Percentiles rank a stretch among this genome's conserved stretches.
phyloP scores from a whole-genome alignment of 371 early-diverging fungal species.

The Mucor sp. region DNA sequence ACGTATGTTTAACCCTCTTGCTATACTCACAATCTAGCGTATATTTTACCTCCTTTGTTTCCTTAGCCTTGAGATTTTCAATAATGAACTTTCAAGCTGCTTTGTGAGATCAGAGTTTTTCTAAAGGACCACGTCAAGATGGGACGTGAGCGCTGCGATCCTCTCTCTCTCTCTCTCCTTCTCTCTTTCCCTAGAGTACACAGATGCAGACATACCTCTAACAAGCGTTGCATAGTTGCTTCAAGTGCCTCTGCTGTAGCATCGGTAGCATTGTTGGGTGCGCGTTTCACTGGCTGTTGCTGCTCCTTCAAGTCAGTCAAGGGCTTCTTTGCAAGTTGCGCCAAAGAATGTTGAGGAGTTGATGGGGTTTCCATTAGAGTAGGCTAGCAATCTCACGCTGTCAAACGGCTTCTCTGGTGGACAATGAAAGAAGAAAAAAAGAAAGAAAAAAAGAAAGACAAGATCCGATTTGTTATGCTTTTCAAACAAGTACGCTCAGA shows the following conservation, averaged over 20 bases:
- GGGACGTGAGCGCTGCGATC: neutral
- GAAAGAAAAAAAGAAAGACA: neutral
- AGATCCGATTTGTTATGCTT: neutral
- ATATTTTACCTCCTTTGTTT: slow-evolving; percentile 13
- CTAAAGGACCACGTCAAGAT: neutral
- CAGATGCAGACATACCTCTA: neutral
- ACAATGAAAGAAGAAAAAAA: neutral
- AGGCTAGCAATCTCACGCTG: neutral
- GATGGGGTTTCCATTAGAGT: neutral
- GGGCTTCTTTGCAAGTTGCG: neutral
- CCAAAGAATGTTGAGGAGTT: neutral
- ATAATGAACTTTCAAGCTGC: slow-evolving; percentile 3
- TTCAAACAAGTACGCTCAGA: neutral
- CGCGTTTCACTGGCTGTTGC: neutral
- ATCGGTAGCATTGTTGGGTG: neutral
- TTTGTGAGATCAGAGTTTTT: slow-evolving; percentile 10
- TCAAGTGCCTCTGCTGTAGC: neutral
- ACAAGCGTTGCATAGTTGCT: neutral
- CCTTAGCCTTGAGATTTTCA: slow-evolving; percentile 4
- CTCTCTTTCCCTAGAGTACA: too few species aligned
- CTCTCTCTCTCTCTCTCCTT: too few species aligned
- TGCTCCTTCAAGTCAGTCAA: neutral
- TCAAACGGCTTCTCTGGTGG: neutral
- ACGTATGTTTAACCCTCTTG: neutral
- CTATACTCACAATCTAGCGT: neutral